These are phyloP conservation scores for Komagataella phaffii DNA, from an alignment of 805 yeast species.

Conservation along the genomic window DNA sequence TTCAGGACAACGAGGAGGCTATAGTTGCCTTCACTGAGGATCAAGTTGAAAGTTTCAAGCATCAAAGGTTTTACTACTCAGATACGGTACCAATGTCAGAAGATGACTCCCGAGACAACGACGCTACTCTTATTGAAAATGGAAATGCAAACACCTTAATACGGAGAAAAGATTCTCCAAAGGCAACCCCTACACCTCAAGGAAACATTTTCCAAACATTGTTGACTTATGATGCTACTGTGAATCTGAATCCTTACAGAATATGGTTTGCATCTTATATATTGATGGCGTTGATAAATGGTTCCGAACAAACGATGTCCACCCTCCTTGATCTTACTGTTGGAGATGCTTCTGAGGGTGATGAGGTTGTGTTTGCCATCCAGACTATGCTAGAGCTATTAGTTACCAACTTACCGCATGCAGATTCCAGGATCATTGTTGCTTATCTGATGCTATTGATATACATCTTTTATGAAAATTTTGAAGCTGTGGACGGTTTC, in stretches of 20 bases:
- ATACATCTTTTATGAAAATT: conserved; percentile 69
- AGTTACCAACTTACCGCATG: conserved; percentile 42
- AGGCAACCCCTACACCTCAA: conserved; percentile 15
- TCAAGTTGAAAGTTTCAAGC: conserved; percentile 38
- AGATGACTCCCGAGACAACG: neutral
- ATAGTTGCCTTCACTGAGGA: conserved; percentile 50
- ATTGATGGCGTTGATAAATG: conserved; percentile 48
- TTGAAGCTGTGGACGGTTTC: conserved; percentile 62
- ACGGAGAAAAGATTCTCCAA: neutral
- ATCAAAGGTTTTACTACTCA: neutral
- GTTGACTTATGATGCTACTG: conserved; percentile 63
- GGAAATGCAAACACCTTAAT: neutral
- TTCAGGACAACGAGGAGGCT: conserved; percentile 48
- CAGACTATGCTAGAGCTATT: conserved; percentile 71
- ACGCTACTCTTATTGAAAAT: neutral
- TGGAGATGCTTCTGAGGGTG: conserved; percentile 51
- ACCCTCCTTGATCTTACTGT: conserved; percentile 33
- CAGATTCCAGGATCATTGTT: conserved; percentile 64
- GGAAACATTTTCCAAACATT: conserved; percentile 61
- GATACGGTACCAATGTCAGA: neutral
- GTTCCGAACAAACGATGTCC: conserved; percentile 32
- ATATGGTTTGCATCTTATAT: conserved; percentile 72
- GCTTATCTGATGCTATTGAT: conserved; percentile 68
- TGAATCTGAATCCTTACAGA: conserved; percentile 72
- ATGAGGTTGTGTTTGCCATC: conserved; percentile 55